These are phyloP conservation scores for Zopfochytrium polystomum DNA, from an alignment of 371 early-diverging fungal genomes.

Conservation along the genomic window DNA sequence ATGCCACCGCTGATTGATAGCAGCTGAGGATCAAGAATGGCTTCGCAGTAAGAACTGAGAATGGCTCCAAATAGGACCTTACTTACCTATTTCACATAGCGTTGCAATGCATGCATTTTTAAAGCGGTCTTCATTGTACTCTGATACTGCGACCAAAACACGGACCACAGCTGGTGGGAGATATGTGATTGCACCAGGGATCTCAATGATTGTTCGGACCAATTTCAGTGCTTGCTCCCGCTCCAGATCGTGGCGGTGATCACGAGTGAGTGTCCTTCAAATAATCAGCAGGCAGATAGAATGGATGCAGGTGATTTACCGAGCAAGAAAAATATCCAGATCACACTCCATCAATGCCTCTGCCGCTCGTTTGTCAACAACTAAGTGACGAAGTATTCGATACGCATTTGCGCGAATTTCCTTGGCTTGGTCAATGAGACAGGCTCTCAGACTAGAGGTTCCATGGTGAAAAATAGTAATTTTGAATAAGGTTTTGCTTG, in stretches of 20 bases:
- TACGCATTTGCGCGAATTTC: constrained; percentile 53
- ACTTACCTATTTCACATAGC: constrained; percentile 66
- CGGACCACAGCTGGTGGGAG: constrained; percentile 66
- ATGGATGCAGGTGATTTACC: no score
- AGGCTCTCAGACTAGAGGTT: constrained; percentile 37
- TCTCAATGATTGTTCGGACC: constrained; percentile 64
- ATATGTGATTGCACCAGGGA: constrained; percentile 53
- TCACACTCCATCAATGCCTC: constrained; percentile 50
- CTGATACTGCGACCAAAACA: constrained; percentile 72
- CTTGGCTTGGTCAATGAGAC: constrained; percentile 50
- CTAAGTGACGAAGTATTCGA: constrained; percentile 56
- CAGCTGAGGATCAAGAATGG: constrained; percentile 55
- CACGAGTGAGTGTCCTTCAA: no score
- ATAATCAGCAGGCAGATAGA: no score
- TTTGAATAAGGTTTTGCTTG: no score
- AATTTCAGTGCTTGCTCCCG: constrained; percentile 74
- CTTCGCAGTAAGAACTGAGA: no score
- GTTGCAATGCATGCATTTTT: constrained; percentile 73
- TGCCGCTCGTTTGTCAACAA: constrained; percentile 40
- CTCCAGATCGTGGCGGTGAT: constrained; percentile 70
- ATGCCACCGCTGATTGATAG: constrained; percentile 69
- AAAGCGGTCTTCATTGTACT: constrained; percentile 72
- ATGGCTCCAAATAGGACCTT: no score
- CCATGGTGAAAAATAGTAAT: no score
- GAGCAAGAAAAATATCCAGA: constrained; percentile 63